Evolutionary conservation across 805 yeast genomes (phyloP).

Genomic region (Yarrowia sp.): DNA sequence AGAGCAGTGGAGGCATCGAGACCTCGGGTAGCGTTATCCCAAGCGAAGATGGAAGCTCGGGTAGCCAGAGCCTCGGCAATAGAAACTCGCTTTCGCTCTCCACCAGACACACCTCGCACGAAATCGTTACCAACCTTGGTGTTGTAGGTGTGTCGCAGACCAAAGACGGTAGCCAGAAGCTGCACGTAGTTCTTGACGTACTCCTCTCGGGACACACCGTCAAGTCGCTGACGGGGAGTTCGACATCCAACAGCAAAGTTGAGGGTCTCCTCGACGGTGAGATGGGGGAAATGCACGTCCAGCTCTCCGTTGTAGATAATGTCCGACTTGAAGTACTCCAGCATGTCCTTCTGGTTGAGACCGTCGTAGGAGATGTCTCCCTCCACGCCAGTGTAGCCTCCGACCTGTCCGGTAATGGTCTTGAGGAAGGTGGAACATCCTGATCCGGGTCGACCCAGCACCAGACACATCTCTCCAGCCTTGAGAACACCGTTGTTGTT

Average conservation of each 20-base stretch:
- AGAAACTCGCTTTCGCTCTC: conserved; percentile 85
- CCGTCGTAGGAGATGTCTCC: conserved; percentile 72
- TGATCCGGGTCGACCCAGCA: conserved; percentile 78
- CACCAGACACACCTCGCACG: conserved; percentile 80
- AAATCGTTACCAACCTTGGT: conserved; percentile 68
- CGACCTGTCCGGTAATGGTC: conserved; percentile 66
- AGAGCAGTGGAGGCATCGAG: conserved; percentile 84
- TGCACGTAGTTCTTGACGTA: conserved; percentile 59
- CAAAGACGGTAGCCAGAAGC: conserved; percentile 61
- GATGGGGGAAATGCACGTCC: conserved; percentile 77
- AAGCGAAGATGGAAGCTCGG: conserved; percentile 68
- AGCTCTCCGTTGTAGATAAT: conserved; percentile 54
- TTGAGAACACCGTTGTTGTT: conserved; percentile 44
- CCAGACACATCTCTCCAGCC: conserved; percentile 74
- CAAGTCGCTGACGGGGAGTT: conserved; percentile 64
- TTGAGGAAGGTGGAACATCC: conserved; percentile 78
- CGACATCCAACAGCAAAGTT: conserved; percentile 72
- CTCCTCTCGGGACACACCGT: conserved; percentile 56
- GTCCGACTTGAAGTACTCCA: conserved; percentile 61
- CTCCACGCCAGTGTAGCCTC: conserved; percentile 55
- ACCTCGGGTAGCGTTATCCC: conserved; percentile 89
- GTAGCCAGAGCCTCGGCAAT: conserved; percentile 77
- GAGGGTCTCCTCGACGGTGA: conserved; percentile 76
- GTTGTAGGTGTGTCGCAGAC: conserved; percentile 64
- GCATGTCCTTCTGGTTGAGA: conserved; percentile 64